These are phyloP conservation scores for Funneliformis mosseae DNA, from an alignment of 192 early-diverging fungal genomes.

Conservation along the genomic window DNA sequence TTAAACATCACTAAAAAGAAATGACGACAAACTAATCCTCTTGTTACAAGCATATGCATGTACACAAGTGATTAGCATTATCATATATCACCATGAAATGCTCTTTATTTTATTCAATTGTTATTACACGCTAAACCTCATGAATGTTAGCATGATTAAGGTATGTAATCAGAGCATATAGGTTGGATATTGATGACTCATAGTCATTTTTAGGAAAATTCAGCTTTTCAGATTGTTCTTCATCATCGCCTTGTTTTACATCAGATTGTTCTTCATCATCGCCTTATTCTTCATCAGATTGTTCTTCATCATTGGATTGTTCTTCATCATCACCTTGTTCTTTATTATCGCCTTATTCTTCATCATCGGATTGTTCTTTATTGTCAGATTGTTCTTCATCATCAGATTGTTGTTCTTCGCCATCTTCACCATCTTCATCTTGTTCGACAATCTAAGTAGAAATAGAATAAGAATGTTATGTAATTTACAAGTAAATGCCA, in stretches of 20 bases:
- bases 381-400: too few relatives aligned
- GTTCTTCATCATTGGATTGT: too few relatives aligned
- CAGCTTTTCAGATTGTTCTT: not conserved
- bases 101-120: not conserved
- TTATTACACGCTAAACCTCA: not conserved
- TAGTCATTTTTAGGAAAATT: not conserved
- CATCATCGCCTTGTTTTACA: not conserved
- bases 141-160: not conserved
- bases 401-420: too few relatives aligned
- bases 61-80: slow-evolving; percentile 1
- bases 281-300: too few relatives aligned
- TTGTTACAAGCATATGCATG: not conserved
- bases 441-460: too few relatives aligned
- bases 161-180: not conserved
- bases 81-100: not conserved
- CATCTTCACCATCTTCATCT: too few relatives aligned
- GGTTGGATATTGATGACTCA: not conserved
- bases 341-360: not conserved
- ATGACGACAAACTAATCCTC: not conserved
- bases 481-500: too few relatives aligned
- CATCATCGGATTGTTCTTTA: too few relatives aligned
- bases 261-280: too few relatives aligned
- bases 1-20: not conserved
- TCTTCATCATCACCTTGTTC: not conserved
- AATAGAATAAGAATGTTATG: too few relatives aligned